Percentiles rank a stretch among this genome's conserved stretches.
phyloP scores from a whole-genome alignment of 106 monocot species.

The Posidonia australis region DNA sequence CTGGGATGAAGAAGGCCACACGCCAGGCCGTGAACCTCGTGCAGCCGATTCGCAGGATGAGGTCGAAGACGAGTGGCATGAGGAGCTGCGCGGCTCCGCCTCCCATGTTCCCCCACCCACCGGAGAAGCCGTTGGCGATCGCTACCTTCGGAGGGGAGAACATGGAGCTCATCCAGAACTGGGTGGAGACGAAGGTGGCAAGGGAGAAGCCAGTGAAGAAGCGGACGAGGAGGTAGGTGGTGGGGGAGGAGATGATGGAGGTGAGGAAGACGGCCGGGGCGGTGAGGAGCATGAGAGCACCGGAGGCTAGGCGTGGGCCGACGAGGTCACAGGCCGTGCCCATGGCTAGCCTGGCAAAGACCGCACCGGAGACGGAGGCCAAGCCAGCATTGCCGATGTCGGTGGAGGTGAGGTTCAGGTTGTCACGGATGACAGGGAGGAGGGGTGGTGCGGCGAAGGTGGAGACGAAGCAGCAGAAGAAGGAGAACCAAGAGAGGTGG shows the following conservation, averaged over 20 bases:
- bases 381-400: no score
- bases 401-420: no score
- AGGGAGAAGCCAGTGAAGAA: slow-evolving; percentile 82
- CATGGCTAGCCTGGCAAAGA: no score
- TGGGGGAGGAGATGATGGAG: slow-evolving; percentile 39
- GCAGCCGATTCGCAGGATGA: slow-evolving; percentile 33
- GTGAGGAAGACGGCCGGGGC: slow-evolving; percentile 69
- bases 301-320: no score
- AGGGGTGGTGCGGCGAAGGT: no score
- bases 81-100: slow-evolving; percentile 70
- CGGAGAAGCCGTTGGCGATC: slow-evolving; percentile 54
- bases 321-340: no score
- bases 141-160: slow-evolving; percentile 68
- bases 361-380: no score
- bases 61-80: slow-evolving; percentile 59
- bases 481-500: no score
- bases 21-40: slow-evolving; percentile 63
- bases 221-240: slow-evolving; percentile 40
- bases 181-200: slow-evolving; percentile 72
- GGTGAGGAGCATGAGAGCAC: slow-evolving; percentile 56
- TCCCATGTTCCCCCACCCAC: slow-evolving; percentile 95
- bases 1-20: slow-evolving; percentile 60
- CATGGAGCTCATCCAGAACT: slow-evolving; percentile 98
- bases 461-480: no score
- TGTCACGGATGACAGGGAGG: no score